A percentile compares a stretch with the other conserved stretches of the same genome.
phyloP scores from a whole-genome alignment of 345 rosid species.

The Rhodamnia rubescens region DNA sequence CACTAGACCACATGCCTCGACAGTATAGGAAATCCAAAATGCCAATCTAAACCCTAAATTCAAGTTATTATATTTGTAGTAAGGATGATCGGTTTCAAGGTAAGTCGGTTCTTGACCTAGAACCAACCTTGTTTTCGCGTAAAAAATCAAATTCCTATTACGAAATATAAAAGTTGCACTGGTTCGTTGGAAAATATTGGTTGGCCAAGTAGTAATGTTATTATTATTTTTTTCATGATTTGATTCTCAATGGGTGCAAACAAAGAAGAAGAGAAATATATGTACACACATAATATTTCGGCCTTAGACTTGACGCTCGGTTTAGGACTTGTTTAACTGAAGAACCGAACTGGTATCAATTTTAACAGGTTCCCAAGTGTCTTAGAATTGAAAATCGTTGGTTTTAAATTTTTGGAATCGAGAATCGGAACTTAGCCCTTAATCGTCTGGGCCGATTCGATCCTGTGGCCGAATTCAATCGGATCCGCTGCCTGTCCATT shows the following conservation, averaged over 20 bases:
- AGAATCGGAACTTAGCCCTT: not conserved
- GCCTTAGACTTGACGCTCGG: not conserved
- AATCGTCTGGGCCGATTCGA: rapidly evolving
- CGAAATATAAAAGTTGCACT: not conserved
- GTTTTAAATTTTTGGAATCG: not conserved
- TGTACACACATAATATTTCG: no score
- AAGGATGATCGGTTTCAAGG: rapidly evolving
- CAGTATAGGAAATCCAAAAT: not conserved
- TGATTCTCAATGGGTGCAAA: not conserved
- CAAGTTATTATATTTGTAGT: not conserved
- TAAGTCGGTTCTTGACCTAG: not conserved
- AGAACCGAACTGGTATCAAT: no score
- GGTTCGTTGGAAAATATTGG: not conserved
- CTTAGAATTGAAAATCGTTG: rapidly evolving
- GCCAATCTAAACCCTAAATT: not conserved
- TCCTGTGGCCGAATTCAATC: not conserved
- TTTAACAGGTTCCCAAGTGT: not conserved
- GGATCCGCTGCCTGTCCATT: no score
- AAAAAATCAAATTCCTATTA: not conserved
- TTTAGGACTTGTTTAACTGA: not conserved
- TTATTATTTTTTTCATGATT: not conserved
- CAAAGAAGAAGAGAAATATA: no score
- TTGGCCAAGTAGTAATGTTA: not conserved
- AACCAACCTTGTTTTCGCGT: not conserved
- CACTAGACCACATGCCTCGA: not conserved